phyloP scores from a whole-genome alignment of 2,329 filamentous ascomycete species.

The Dichotomopilus funicola region DNA sequence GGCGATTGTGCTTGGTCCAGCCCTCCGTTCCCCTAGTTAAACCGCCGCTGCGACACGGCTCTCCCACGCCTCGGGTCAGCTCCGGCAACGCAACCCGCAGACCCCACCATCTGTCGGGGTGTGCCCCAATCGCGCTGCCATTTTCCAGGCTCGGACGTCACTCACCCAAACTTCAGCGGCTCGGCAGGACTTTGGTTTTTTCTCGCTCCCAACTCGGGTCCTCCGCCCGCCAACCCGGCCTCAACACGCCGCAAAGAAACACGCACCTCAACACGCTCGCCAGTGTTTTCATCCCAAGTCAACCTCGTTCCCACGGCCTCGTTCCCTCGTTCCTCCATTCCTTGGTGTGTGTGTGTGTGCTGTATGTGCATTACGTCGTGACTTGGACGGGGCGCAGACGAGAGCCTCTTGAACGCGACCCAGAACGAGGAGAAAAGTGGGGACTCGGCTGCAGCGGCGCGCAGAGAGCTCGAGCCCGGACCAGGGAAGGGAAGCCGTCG shows the following conservation, averaged over 20 bases:
- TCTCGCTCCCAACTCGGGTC: too few relatives aligned
- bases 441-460: conserved; percentile 6
- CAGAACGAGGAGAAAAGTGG: conserved; percentile 12
- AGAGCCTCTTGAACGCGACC: conserved; percentile 14
- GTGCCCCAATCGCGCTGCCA: too few relatives aligned
- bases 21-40: background rate
- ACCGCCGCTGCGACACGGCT: background rate
- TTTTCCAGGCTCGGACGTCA: too few relatives aligned
- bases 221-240: background rate
- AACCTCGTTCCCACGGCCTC: background rate
- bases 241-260: background rate
- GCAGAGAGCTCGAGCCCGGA: too few relatives aligned
- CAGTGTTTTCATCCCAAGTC: too few relatives aligned
- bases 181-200: too few relatives aligned
- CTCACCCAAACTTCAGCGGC: too few relatives aligned
- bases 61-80: background rate
- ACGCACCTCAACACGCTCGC: background rate
- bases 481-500: conserved; percentile 14
- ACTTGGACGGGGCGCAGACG: conserved; percentile 2
- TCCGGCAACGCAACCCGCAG: background rate
- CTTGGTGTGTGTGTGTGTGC: too few relatives aligned
- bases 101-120: background rate
- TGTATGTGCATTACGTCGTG: conserved; percentile 15
- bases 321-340: background rate
- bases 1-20: background rate